Base-by-base conservation (phyloP, 129 eudicot genomes). In the Tagetes erecta region DNA sequence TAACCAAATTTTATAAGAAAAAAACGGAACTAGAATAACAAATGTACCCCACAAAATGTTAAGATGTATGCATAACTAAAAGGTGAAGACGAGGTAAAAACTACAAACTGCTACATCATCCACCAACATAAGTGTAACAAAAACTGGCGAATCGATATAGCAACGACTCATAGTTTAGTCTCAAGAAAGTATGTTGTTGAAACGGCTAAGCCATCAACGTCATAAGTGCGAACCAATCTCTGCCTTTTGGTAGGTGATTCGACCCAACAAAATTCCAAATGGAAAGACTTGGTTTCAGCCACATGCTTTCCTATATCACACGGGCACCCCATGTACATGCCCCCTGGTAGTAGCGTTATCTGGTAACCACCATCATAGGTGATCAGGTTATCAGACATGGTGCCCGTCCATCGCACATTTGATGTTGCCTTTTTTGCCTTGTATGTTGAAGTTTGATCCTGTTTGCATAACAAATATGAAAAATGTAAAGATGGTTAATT, bases 281-380 rank as follows among this genome's bases (percentile, higher is more conserved):
- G 98, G 76, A 94, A 94, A 45, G 91, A 71, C 73, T 70, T 88
- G 76, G 81, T 74, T 34, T 94, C 91, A 36, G 76, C 85, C 37
- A 93, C 87, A 47, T 88, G 85, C 67, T 93, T 86, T 37, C 88
- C 86, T 0, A 93, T 80, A 72, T 93, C 86, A 66, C 85, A 78
- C 5, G 98, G 98, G 78, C 88, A 93, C 57, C 97, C 98, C 97
- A 93, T 88, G 85, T 93, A 93, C 84, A 93, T 90, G 53, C 98
- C 98, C 13, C 92, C 96, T 1, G 98, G 98, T 64, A 93, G 80
- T 27, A 90, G 56, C n/a, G 91, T 86, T 8, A 84, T 42, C 83
- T 90, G 92, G 71, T 67, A 93, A 68, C 96, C 98, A 20, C 91
- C 90, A 20, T 90, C 96, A 58, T 81, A 90, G 6, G 69, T 90